phyloP scores from a whole-genome alignment of 306 rosid species.

The Chamaecrista fasciculata region DNA sequence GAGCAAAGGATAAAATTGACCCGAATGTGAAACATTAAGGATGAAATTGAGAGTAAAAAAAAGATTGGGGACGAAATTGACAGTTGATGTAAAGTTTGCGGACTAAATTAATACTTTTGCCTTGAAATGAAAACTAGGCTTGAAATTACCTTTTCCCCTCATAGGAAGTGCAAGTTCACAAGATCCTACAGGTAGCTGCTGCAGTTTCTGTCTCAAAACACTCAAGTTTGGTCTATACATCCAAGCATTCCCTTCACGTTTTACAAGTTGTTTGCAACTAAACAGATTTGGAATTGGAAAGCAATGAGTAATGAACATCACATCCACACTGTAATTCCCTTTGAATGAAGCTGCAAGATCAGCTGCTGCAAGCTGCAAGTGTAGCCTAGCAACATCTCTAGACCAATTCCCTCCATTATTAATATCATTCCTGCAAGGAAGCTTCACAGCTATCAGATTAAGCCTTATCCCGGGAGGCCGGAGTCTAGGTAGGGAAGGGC shows the following conservation, averaged over 20 bases:
- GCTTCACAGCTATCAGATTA: constrained; percentile 70
- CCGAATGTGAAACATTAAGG: no score
- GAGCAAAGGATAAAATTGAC: no score
- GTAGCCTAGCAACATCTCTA: constrained; percentile 84
- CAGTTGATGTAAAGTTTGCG: no score
- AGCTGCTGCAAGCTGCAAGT: constrained; percentile 87
- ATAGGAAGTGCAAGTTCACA: constrained; percentile 94
- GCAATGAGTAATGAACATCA: constrained; percentile 67
- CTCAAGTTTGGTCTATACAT: constrained; percentile 70
- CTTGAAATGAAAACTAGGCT: not conserved
- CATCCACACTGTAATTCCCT: constrained; percentile 62
- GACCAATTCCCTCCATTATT: constrained; percentile 82
- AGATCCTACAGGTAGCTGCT: constrained; percentile 83
- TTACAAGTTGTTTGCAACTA: constrained; percentile 65
- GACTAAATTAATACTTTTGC: no score
- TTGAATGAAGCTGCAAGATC: constrained; percentile 73
- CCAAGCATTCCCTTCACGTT: constrained; percentile 68
- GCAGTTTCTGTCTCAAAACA: constrained; percentile 58
- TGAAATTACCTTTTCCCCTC: constrained; percentile 65
- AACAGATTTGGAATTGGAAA: constrained; percentile 82
- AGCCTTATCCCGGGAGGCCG: constrained; percentile 56
- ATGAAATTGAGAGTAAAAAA: no score
- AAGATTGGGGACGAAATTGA: no score
- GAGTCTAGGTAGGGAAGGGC: constrained; percentile 74
- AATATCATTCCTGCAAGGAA: constrained; percentile 76